Base-by-base conservation (phyloP, 1,284 basidiomycete species). In the Inonotus hispidus region DNA sequence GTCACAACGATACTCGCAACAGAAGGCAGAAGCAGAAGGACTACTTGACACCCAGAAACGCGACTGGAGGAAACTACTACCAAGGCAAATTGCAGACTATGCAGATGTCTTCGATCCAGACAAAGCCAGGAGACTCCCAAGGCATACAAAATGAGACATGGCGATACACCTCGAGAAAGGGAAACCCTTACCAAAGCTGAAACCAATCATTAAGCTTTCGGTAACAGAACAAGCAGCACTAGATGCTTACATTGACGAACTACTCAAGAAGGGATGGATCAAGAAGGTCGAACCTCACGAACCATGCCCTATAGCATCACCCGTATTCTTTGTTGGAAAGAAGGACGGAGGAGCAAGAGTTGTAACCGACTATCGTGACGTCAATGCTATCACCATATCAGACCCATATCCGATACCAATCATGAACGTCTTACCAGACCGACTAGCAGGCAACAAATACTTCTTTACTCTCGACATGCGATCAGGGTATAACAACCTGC, bases 401-500 rank as follows among this genome's bases (percentile, higher is more conserved):
- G n/a, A n/a, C n/a, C 37, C 37, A 38, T 66, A 66, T 39, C 68
- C 69, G 0, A 49, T 74, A 0, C 73, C 73, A 1, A 64, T 72
- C 7, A 71, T 71, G 19, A 38, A 56, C 38, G 69, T 71, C 19
- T 53, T 67, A n/a, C 61, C 73, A 13, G 65, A 71, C 61, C 61
- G 60, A 6, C 61, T 74, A 32, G n/a, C n/a, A n/a, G n/a, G n/a
- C n/a, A n/a, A n/a, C n/a, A 68, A 66, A 37, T 63, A 67, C 39
- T 79, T 75, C 64, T 73, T 71, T 5, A 75, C 75, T 55, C 58
- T 78, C 1, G 72, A 78, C 61, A 62, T 75, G 4, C 41, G 68
- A 21, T 68, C 63, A 46, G 73, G 72, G 1, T 76, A 72, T 66
- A 68, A 72, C 63, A 65, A 68, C 19, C 6, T 46, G 10, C 45